Percentiles rank a stretch among this genome's conserved stretches.
These are phyloP conservation scores for Acacia acuminata DNA, from an alignment of 306 rosid genomes.

Conservation along the genomic window DNA sequence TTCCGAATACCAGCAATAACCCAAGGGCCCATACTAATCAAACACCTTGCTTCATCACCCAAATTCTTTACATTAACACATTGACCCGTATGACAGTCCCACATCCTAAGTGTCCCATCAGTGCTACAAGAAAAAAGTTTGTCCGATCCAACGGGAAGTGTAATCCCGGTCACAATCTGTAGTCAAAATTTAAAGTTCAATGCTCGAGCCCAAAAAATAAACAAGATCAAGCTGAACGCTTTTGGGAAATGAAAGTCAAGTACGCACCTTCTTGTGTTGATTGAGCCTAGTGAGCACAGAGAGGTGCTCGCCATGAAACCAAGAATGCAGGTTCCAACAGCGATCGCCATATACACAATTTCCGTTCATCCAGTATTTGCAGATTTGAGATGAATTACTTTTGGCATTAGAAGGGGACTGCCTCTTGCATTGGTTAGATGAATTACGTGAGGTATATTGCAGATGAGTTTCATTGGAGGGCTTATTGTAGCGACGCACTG, in stretches of 20 bases:
- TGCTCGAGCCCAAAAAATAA: background rate
- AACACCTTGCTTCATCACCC: conserved; percentile 40
- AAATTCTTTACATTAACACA: conserved; percentile 34
- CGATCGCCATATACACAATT: too few relatives aligned
- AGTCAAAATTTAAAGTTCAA: background rate
- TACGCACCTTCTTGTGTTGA: too few relatives aligned
- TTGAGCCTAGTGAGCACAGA: too few relatives aligned
- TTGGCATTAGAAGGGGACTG: too few relatives aligned
- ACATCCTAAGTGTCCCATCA: conserved; percentile 44
- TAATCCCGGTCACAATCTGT: conserved; percentile 48
- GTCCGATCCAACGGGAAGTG: conserved; percentile 37
- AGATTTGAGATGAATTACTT: too few relatives aligned
- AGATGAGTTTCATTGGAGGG: too few relatives aligned
- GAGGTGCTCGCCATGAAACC: too few relatives aligned
- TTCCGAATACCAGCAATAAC: conserved; percentile 40
- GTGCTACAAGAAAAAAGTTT: conserved; percentile 51
- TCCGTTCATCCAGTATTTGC: too few relatives aligned
- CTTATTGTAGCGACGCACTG: too few relatives aligned
- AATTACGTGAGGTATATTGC: too few relatives aligned
- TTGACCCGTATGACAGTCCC: conserved; percentile 53
- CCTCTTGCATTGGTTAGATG: too few relatives aligned
- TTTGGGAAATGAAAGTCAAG: background rate
- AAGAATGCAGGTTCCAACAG: too few relatives aligned
- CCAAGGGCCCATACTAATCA: conserved; percentile 51
- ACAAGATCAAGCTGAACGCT: background rate